Base-by-base conservation (phyloP, 257 asterid genomes). In the Nicotiana attenuata region DNA sequence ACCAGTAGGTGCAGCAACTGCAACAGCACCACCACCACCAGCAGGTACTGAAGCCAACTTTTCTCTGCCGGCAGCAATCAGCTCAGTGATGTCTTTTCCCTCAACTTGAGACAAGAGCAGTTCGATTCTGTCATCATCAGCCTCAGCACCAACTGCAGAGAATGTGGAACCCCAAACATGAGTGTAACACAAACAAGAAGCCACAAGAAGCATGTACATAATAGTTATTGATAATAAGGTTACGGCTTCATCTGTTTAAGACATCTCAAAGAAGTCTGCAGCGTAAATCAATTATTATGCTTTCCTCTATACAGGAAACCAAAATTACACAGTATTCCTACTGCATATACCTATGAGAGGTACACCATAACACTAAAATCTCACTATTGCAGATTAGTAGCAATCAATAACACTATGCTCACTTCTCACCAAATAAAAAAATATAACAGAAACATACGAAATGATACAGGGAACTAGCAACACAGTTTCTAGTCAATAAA, bases 61-160 rank as follows among this genome's bases (percentile, higher is more conserved):
- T 60, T 78, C 82, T 45, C 82, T 35, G 38, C 82, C 82, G n/a
- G 82, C 68, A 56, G 82, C 82, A 19, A 78, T 78, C 73, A 78
- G 73, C 35, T 89, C 92, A 2, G 87, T 83, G 50, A 86, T 81
- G 63, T 89, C 91, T 69, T 89, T 89, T 8, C 87, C 92, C 81
- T 83, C 20, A 4, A 84, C 85, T 87, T 87, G 86, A 22, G 87
- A 78, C 80, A 87, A 56, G 5, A 89, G 87, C 20, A 87, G 50
- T 14, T 80, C 83, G 59, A 89, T 86, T 52, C 82, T 89, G 20
- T 85, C 92, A 15, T 87, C 91, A 50, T 83, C 91, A 57, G 84
- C 84, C n/a, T 89, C 91, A 53, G 82, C 82, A 3, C 82, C 82
- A 41, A 80, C 82, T 80, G 76, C 45, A 66, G 41, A 47, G 15